Evolutionary conservation across 75 land plant genomes (phyloP).

Genomic region (Picea glauca): DNA sequence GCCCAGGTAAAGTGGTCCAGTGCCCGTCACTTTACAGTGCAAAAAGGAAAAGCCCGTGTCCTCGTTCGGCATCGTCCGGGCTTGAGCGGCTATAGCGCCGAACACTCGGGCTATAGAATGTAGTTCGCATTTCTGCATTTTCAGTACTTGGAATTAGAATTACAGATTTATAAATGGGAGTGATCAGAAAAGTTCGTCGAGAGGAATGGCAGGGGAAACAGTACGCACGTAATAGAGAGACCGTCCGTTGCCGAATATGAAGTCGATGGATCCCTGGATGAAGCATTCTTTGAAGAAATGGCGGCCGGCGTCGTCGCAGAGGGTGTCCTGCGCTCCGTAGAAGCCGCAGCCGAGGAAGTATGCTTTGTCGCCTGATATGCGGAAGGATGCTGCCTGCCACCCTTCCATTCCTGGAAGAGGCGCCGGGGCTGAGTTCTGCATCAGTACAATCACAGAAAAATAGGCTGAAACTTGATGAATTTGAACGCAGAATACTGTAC

Average conservation of each 20-base stretch:
- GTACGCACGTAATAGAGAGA: constrained; percentile 23
- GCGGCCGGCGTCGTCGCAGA: constrained; percentile 33
- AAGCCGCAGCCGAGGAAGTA: constrained; percentile 32
- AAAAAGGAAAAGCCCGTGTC: constrained; percentile 22
- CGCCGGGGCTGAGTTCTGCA: constrained; percentile 29
- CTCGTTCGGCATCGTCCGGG: constrained; percentile 10
- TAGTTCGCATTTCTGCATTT: constrained; percentile 20
- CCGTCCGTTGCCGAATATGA: constrained; percentile 34
- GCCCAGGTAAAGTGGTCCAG: constrained; percentile 14
- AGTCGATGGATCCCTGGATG: constrained; percentile 41
- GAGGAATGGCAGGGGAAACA: no score
- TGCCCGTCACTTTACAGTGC: constrained; percentile 12
- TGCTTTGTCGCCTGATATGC: constrained; percentile 38
- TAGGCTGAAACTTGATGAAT: background rate
- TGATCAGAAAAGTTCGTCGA: background rate
- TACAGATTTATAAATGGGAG: background rate
- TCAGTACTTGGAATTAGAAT: background rate
- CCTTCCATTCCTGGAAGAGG: constrained; percentile 36
- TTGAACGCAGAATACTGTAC: background rate
- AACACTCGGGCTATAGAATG: constrained; percentile 13
- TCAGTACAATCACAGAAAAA: background rate
- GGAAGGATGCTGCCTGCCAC: constrained; percentile 22
- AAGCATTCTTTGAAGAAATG: constrained; percentile 37
- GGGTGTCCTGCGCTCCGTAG: constrained; percentile 41
- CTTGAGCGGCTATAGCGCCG: constrained; percentile 22